Evolutionary conservation across 257 asterid genomes (phyloP).

Genomic region (Ajuga chamaepitys): DNA sequence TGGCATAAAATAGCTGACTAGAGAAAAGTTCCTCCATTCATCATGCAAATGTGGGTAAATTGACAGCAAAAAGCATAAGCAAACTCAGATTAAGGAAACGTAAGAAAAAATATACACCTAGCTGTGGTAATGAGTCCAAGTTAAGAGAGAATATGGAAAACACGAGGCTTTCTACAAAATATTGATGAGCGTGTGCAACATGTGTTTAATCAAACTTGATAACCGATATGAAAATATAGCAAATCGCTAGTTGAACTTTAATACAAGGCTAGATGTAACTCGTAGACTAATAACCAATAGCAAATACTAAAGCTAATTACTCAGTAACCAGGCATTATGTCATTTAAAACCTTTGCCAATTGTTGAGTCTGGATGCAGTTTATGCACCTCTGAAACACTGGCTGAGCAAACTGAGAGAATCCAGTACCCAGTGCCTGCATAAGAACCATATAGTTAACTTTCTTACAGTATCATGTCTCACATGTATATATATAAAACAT

Average conservation of each 20-base stretch:
- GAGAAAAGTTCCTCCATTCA: not conserved
- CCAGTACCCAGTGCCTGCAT: constrained; percentile 90
- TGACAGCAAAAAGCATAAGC: not conserved
- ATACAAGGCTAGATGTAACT: not conserved
- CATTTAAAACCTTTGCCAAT: constrained; percentile 72
- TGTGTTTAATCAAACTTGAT: not conserved
- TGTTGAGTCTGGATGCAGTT: constrained; percentile 87
- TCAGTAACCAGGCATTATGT: constrained; percentile 8
- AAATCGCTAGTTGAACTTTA: too few species aligned
- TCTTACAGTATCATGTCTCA: not conserved
- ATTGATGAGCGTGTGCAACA: not conserved
- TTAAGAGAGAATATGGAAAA: not conserved
- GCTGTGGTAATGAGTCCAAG: not conserved
- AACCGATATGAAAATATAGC: not conserved
- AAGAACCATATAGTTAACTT: constrained; percentile 10
- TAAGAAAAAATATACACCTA: not conserved
- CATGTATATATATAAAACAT: not conserved
- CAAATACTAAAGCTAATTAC: constrained; percentile 5
- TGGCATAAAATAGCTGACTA: not conserved
- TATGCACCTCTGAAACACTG: constrained; percentile 96
- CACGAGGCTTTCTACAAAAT: not conserved
- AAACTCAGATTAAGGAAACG: not conserved
- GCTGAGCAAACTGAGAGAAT: constrained; percentile 81
- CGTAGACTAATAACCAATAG: not conserved
- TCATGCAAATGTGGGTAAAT: not conserved